Conservation (phyloP, 2,329 filamentous ascomycete genomes). For the Hypomyces rosellus region DNA sequence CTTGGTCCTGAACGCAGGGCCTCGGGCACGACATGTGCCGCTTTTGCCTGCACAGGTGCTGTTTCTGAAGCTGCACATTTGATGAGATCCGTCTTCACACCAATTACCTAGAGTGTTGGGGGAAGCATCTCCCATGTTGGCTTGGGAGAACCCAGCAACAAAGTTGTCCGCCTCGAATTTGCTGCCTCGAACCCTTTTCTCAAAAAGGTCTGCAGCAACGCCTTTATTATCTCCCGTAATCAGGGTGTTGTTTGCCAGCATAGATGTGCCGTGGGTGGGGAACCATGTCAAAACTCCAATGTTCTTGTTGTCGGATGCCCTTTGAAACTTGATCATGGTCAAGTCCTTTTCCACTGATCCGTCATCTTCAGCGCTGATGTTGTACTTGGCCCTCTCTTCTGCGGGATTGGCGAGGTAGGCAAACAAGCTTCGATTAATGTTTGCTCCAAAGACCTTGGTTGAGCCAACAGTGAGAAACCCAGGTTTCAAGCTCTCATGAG, state of each 20-base stretch:
- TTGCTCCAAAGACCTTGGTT: constrained; percentile 59
- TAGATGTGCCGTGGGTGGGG: constrained; percentile 81
- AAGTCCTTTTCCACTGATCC: constrained; percentile 64
- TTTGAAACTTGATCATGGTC: constrained; percentile 69
- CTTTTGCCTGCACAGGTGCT: constrained; percentile 69
- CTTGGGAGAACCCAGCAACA: constrained; percentile 85
- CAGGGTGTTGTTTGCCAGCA: constrained; percentile 84
- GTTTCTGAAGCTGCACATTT: constrained; percentile 64
- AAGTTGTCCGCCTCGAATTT: constrained; percentile 59
- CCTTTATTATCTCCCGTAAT: constrained; percentile 92
- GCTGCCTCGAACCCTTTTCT: constrained; percentile 56
- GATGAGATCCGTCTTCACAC: constrained; percentile 74
- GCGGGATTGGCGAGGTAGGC: constrained; percentile 78
- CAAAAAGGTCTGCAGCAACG: constrained; percentile 76
- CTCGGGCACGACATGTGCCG: constrained; percentile 63
- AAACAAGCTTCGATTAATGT: constrained; percentile 78
- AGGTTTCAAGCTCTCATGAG: constrained; percentile 52
- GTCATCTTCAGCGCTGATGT: constrained; percentile 28
- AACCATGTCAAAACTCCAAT: constrained; percentile 87
- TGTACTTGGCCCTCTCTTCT: constrained; percentile 63
- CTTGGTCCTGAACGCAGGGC: constrained; percentile 57
- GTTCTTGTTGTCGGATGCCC: constrained; percentile 63
- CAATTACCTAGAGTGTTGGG: constrained; percentile 80
- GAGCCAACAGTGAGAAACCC: constrained; percentile 63
- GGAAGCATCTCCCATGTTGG: constrained; percentile 83